Evolutionary conservation across 257 asterid genomes (phyloP), one percentile per base, ranked within the genome.

Genomic region (Fraxinus pennsylvanica): DNA sequence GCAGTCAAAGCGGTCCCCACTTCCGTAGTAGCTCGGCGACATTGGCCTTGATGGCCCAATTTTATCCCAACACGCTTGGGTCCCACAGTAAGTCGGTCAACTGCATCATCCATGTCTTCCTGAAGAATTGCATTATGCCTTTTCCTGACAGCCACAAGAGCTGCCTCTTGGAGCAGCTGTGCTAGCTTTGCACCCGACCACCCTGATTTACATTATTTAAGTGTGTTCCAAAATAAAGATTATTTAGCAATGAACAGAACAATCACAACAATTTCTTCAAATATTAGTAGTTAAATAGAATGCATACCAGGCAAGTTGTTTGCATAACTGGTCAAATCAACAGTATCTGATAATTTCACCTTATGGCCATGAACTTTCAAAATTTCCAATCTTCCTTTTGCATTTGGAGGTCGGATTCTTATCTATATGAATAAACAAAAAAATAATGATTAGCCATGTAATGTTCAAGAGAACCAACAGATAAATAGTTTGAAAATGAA

Each of bases 141-240:
- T 85, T 84, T 96, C 85, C 99, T 89, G 59, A 96, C 99, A 47
- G 99, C 99, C 76, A 96, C 97, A 74, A 96, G 95, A 84, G 99
- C 98, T 33, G 98, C 97, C 88, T 96, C 99, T 80, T 93, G 99
- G 83, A 96, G 97, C 75, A 96, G 97, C 73, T 92, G 98, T 35
- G 99, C 99, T 85, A 96, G 83, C 89, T 86, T 91, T 78, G 99
- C 99, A 76, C 99, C 99, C 41, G 96, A 72, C 99, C 99, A 96
- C 77, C 99, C 99, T 93, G 93, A 54, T 80, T 67, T 79, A 41
- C 75, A 81, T 47, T 36, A 82, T 75, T 35, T 43, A 82, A 82
- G 21, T 17, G 74, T 32, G 50, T 74, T 32, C 78, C 75, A 73
- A 38, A 41, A 72, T 50, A 74, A 29, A 68, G 71, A 61, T 57